Evolutionary conservation across 2,329 filamentous ascomycete genomes (phyloP).

Genomic region (Alternaria sp.): DNA sequence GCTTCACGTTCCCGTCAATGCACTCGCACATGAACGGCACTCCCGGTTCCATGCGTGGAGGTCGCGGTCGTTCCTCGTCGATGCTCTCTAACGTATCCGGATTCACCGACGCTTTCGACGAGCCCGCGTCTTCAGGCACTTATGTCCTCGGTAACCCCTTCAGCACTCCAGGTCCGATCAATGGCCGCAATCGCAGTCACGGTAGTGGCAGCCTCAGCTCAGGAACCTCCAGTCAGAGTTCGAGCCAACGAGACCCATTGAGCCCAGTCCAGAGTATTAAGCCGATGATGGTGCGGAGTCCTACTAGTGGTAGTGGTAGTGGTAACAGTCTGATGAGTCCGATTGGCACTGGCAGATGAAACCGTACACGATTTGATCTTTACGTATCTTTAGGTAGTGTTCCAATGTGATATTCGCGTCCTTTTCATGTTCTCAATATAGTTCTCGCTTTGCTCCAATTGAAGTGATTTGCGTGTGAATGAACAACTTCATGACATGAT

Average conservation of each 20-base stretch:
- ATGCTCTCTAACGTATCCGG: constrained; percentile 61
- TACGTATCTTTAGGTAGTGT: constrained; percentile 28
- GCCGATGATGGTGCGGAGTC: constrained; percentile 42
- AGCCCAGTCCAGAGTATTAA: constrained; percentile 45
- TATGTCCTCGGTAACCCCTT: constrained; percentile 46
- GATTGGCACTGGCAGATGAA: constrained; percentile 36
- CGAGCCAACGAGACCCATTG: constrained; percentile 49
- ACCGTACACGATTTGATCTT: constrained; percentile 19
- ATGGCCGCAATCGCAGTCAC: constrained; percentile 53
- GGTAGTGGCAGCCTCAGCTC: constrained; percentile 57
- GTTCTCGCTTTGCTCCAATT: neutral
- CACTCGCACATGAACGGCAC: constrained; percentile 40
- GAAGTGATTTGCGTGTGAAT: neutral
- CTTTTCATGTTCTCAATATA: constrained; percentile 18
- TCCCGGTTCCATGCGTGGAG: constrained; percentile 44
- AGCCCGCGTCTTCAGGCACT: constrained; percentile 35
- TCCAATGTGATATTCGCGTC: constrained; percentile 36
- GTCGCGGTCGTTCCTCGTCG: constrained; percentile 57
- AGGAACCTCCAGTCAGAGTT: constrained; percentile 50
- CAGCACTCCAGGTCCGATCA: constrained; percentile 47
- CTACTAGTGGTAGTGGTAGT: constrained; percentile 37
- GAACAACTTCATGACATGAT: neutral
- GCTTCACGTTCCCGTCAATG: constrained; percentile 47
- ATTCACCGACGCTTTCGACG: constrained; percentile 57
- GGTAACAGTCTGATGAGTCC: constrained; percentile 42